Percentiles rank a stretch among this genome's conserved stretches.
Conservation (phyloP, 805 yeast species). For the Lipomyces kockii region DNA sequence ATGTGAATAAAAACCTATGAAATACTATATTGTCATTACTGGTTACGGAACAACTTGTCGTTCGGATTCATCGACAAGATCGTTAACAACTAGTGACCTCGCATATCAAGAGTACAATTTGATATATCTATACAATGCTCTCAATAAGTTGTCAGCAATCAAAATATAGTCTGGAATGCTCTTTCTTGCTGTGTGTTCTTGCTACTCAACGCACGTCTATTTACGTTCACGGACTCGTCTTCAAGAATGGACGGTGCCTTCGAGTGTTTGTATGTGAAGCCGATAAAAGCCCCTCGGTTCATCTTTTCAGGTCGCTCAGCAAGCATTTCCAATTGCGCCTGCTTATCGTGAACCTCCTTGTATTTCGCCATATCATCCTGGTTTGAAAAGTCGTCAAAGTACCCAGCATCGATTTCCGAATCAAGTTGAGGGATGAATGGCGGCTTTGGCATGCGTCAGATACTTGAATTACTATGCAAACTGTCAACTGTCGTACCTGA, state of each 20-base stretch:
- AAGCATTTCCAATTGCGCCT: constrained; percentile 78
- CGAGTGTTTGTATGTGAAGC: constrained; percentile 93
- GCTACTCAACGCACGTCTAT: constrained; percentile 8
- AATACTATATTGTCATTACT: not conserved
- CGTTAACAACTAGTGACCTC: not conserved
- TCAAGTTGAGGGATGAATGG: constrained; percentile 98
- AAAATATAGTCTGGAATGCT: constrained; percentile 30
- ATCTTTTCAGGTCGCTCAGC: constrained; percentile 63
- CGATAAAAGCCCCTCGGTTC: constrained; percentile 76
- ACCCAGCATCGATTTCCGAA: constrained; percentile 97
- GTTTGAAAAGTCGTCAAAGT: constrained; percentile 95
- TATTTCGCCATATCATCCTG: constrained; percentile 97
- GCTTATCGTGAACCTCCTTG: constrained; percentile 94
- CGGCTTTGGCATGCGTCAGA: constrained; percentile 56
- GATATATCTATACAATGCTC: not conserved
- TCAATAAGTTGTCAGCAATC: not conserved
- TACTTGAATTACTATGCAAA: not conserved
- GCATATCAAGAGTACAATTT: not conserved
- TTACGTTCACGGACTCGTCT: constrained; percentile 19
- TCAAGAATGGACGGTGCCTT: constrained; percentile 37
- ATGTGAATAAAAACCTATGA: constrained; percentile 17
- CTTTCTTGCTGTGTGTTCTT: constrained; percentile 17
- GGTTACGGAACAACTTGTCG: not conserved
- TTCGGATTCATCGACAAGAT: not conserved
- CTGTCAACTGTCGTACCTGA: constrained; percentile 12